Evolutionary conservation across 768 basidiomycete genomes (phyloP).

Genomic region (Pleurotus citrinopileatus): DNA sequence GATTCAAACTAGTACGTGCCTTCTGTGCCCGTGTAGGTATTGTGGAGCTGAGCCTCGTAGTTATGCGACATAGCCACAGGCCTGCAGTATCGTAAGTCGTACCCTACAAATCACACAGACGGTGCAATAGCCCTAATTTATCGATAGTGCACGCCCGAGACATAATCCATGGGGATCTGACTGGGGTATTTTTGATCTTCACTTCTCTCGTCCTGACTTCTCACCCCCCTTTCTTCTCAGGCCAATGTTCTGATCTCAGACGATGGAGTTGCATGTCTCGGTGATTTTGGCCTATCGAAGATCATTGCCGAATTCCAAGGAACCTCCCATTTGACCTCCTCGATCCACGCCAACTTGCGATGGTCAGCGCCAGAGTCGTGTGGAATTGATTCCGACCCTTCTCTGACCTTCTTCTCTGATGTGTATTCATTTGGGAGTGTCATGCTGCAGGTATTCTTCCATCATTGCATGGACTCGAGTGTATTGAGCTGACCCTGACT

Average conservation of each 20-base stretch:
- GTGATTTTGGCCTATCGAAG: constrained; percentile 13
- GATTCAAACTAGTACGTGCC: constrained; percentile 4
- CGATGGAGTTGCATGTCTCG: constrained; percentile 9
- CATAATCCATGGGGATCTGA: constrained; percentile 13
- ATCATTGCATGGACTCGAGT: too few species aligned
- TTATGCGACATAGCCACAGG: constrained; percentile 7
- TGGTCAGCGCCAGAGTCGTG: constrained; percentile 12
- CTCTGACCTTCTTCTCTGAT: constrained; percentile 10
- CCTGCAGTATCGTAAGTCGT: constrained; percentile 10
- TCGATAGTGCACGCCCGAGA: constrained; percentile 7
- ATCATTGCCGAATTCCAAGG: constrained; percentile 12
- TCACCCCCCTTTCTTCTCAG: background rate
- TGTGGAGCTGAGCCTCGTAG: background rate
- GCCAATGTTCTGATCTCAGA: constrained; percentile 10
- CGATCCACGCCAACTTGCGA: constrained; percentile 8
- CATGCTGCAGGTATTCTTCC: constrained; percentile 5
- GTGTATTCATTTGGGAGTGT: constrained; percentile 14
- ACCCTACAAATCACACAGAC: background rate
- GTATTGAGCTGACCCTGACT: background rate
- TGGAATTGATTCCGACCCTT: background rate
- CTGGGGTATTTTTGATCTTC: constrained; percentile 1
- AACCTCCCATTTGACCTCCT: constrained; percentile 9
- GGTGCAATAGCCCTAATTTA: background rate
- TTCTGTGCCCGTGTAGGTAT: background rate
- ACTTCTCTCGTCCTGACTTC: background rate